Conservation (phyloP, 441 rosid genomes). For the Raphanus hybrid region DNA sequence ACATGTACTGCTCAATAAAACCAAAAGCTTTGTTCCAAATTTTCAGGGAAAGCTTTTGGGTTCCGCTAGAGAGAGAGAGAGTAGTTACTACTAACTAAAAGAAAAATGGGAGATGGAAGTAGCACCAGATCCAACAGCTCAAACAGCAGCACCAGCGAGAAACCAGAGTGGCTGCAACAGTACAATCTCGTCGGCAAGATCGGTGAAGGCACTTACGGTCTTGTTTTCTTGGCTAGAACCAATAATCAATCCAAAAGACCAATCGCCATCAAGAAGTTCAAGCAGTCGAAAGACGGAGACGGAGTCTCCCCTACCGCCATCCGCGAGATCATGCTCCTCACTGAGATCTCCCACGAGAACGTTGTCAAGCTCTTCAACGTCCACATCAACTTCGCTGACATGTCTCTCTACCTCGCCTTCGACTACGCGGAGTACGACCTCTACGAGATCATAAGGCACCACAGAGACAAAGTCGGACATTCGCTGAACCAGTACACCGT, state of each 20-base stretch:
- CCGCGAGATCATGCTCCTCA: constrained; percentile 96
- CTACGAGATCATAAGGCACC: constrained; percentile 91
- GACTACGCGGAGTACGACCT: constrained; percentile 97
- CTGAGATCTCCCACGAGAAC: constrained; percentile 93
- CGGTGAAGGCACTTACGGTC: constrained; percentile 98
- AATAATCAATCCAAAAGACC: constrained; percentile 73
- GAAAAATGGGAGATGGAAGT: constrained; percentile 77
- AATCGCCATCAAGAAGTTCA: constrained; percentile 97
- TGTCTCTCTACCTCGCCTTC: constrained; percentile 95
- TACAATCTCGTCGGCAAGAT: constrained; percentile 95
- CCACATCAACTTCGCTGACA: constrained; percentile 90
- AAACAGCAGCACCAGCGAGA: constrained; percentile 49
- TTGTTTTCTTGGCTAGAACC: constrained; percentile 87
- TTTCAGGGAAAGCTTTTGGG: constrained; percentile 37
- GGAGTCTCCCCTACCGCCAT: constrained; percentile 98
- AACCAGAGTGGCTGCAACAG: constrained; percentile 97
- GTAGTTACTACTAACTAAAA: constrained; percentile 1
- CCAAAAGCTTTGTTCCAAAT: constrained; percentile 8
- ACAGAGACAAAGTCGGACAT: constrained; percentile 78
- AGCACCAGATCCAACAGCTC: constrained; percentile 45
- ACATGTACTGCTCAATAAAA: neutral
- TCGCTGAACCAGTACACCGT: constrained; percentile 78
- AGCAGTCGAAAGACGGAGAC: constrained; percentile 98
- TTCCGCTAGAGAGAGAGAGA: neutral
- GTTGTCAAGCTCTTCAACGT: constrained; percentile 98